Evolutionary conservation across 208 protist genomes (phyloP).

Genomic region (Trypanosoma congolense): DNA sequence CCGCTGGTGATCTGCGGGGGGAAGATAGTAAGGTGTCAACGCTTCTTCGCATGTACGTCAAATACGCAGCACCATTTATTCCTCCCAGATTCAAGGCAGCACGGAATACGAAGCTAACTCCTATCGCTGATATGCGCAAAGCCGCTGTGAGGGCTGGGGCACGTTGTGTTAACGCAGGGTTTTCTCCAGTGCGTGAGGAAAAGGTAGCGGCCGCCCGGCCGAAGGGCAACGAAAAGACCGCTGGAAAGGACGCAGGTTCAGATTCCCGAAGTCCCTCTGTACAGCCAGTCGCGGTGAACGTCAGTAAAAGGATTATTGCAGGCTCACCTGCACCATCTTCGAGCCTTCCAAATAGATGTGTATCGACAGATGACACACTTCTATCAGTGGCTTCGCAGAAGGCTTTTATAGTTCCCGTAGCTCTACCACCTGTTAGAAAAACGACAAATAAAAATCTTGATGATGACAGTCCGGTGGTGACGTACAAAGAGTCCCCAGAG

Average conservation of each 20-base stretch:
- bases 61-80: constrained; percentile 50
- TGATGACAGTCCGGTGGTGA: neutral
- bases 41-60: constrained; percentile 36
- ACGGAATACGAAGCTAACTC: constrained; percentile 4
- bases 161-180: constrained; percentile 16
- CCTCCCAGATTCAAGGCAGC: constrained; percentile 17
- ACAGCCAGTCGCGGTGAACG: too few species aligned
- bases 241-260: too few species aligned
- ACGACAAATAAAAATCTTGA: neutral
- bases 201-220: too few species aligned
- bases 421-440: neutral
- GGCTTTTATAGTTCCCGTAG: too few species aligned
- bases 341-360: constrained; percentile 1
- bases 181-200: neutral
- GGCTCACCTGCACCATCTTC: too few species aligned
- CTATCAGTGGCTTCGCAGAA: too few species aligned
- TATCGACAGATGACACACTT: neutral
- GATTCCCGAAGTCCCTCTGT: too few species aligned
- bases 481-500: neutral
- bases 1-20: neutral
- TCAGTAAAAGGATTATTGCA: too few species aligned
- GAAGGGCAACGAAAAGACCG: too few species aligned
- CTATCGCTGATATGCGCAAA: constrained; percentile 30
- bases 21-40: constrained; percentile 6
- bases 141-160: constrained; percentile 50